Evolutionary conservation across 805 yeast species (phyloP).

Genomic region (Teunomyces stri): DNA sequence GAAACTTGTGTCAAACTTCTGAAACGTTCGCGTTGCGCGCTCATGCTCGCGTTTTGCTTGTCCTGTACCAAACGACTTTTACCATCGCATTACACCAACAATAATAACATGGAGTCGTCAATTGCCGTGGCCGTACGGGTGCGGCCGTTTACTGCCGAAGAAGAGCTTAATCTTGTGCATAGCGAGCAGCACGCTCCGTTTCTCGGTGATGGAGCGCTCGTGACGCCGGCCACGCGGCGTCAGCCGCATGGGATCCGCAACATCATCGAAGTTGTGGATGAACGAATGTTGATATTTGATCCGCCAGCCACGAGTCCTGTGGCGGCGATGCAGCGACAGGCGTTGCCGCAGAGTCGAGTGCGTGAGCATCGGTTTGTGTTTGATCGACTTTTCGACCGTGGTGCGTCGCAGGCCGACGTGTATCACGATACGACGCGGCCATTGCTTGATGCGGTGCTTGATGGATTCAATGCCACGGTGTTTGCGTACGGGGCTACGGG

Average conservation of each 20-base stretch:
- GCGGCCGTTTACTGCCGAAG: slow-evolving; percentile 71
- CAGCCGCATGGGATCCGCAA: slow-evolving; percentile 59
- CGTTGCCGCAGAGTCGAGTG: slow-evolving; percentile 47
- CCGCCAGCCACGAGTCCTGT: slow-evolving; percentile 73
- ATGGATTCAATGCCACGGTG: slow-evolving; percentile 86
- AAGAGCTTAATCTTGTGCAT: slow-evolving; percentile 47
- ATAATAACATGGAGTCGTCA: slow-evolving; percentile 48
- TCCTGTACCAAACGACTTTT: not conserved
- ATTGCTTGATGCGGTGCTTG: slow-evolving; percentile 67
- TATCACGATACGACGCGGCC: slow-evolving; percentile 68
- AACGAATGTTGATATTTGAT: slow-evolving; percentile 80
- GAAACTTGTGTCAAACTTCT: no score
- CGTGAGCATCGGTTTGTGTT: slow-evolving; percentile 80
- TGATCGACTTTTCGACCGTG: slow-evolving; percentile 72
- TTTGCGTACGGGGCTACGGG: slow-evolving; percentile 98
- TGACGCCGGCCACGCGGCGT: slow-evolving; percentile 9
- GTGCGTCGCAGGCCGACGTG: slow-evolving; percentile 63
- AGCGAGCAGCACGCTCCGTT: slow-evolving; percentile 40
- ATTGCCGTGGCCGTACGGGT: slow-evolving; percentile 78
- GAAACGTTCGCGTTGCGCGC: not conserved
- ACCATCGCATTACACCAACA: not conserved
- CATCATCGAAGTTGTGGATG: slow-evolving; percentile 78
- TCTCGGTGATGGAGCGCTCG: slow-evolving; percentile 49
- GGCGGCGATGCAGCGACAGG: slow-evolving; percentile 45
- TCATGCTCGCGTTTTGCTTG: not conserved